Percentiles rank a stretch among this genome's conserved stretches.
Evolutionary conservation across 441 rosid species (phyloP).

Genomic region (Adansonia gregorii): DNA sequence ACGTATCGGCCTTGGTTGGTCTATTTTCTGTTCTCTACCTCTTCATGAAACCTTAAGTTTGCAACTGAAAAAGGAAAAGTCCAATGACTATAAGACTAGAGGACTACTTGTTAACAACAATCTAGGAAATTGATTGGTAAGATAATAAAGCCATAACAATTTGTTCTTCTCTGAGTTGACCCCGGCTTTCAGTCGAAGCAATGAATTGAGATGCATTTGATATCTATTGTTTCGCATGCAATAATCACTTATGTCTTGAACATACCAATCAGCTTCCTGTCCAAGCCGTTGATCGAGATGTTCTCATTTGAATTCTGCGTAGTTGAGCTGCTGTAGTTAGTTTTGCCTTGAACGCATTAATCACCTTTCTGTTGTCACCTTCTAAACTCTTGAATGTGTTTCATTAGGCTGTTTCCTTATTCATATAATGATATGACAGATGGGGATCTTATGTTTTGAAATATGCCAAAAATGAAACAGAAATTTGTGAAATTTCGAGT

Average conservation of each 20-base stretch:
- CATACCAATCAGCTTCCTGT: background rate
- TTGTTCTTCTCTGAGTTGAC: background rate
- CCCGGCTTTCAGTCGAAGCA: background rate
- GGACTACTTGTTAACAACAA: background rate
- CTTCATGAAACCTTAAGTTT: slow-evolving; percentile 17
- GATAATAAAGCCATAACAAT: background rate
- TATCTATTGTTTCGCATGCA: slow-evolving; percentile 14
- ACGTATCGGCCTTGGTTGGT: background rate
- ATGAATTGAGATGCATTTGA: background rate
- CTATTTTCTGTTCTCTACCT: background rate
- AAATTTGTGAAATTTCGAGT: background rate
- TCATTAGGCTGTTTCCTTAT: background rate
- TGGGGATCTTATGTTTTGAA: background rate
- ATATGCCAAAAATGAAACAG: background rate
- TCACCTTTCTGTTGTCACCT: background rate
- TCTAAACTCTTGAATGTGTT: background rate
- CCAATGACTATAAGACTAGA: background rate
- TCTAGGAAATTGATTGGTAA: background rate
- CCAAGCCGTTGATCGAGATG: slow-evolving; percentile 3
- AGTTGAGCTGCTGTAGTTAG: background rate
- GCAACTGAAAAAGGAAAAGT: background rate
- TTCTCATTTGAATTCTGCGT: background rate
- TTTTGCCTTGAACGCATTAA: background rate
- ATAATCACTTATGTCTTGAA: background rate
- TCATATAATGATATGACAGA: background rate